Conservation (phyloP, 768 basidiomycete genomes). For the Kwoniella newhampshirensis region DNA sequence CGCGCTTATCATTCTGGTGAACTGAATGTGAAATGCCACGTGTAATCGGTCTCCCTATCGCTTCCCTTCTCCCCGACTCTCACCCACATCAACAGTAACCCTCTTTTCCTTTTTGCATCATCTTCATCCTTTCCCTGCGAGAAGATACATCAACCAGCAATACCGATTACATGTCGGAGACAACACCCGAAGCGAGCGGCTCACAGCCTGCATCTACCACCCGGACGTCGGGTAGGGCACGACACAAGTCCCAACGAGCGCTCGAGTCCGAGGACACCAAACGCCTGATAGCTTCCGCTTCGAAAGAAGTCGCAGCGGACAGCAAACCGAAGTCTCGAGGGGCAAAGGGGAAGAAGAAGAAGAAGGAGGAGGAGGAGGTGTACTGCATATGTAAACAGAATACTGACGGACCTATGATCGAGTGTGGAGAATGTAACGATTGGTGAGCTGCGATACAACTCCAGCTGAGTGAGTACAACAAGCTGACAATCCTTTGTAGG, state of each 20-base stretch:
- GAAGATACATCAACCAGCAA: no score
- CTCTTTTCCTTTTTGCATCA: no score
- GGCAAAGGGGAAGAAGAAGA: slow-evolving; percentile 19
- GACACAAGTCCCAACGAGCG: slow-evolving; percentile 40
- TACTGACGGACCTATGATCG: slow-evolving; percentile 41
- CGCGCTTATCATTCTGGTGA: no score
- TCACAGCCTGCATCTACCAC: slow-evolving; percentile 1
- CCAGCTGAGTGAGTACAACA: neutral
- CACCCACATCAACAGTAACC: no score
- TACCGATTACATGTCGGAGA: slow-evolving; percentile 4
- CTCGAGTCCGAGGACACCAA: slow-evolving; percentile 37
- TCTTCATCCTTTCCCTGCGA: neutral
- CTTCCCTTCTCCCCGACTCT: neutral
- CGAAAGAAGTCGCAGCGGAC: neutral
- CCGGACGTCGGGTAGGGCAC: slow-evolving; percentile 21
- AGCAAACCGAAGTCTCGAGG: neutral
- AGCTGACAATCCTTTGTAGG: slow-evolving; percentile 25
- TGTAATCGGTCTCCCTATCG: neutral
- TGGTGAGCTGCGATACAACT: slow-evolving; percentile 29
- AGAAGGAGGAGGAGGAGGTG: slow-evolving; percentile 21
- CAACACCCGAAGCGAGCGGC: slow-evolving; percentile 5
- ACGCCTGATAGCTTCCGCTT: slow-evolving; percentile 2
- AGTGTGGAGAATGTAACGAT: slow-evolving; percentile 46
- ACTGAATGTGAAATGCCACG: no score
- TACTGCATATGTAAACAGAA: slow-evolving; percentile 38